A percentile compares a stretch with the other conserved stretches of the same genome.
Conservation (phyloP, 2,329 filamentous ascomycete species). For the Chaetomium strumarium region DNA sequence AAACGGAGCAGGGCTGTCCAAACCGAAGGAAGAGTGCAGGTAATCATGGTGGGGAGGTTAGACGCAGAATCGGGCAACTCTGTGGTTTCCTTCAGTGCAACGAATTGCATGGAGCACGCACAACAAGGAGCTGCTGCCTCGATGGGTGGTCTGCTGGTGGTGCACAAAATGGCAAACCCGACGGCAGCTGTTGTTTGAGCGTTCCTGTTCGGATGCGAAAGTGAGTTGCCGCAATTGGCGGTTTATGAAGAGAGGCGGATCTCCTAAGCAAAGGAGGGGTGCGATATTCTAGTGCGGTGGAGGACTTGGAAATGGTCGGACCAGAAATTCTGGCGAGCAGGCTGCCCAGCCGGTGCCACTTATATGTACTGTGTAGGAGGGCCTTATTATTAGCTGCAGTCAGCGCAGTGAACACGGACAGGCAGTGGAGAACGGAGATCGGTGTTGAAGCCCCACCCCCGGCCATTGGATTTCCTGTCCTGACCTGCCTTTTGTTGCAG, state of each 20-base stretch:
- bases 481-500: too few species aligned
- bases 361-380: too few species aligned
- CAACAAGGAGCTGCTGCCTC: neutral
- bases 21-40: slow-evolving; percentile 43
- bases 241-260: slow-evolving; percentile 16
- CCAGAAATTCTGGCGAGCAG: slow-evolving; percentile 22
- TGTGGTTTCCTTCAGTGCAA: neutral
- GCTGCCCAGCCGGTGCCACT: too few species aligned
- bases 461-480: too few species aligned
- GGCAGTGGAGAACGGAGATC: too few species aligned
- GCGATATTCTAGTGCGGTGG: too few species aligned
- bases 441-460: neutral
- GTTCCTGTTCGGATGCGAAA: slow-evolving; percentile 8
- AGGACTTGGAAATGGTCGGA: slow-evolving; percentile 20
- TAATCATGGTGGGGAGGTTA: slow-evolving; percentile 46
- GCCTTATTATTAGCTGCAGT: too few species aligned
- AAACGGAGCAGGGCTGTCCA: slow-evolving; percentile 50
- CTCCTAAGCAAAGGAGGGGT: slow-evolving; percentile 11
- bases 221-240: slow-evolving; percentile 18
- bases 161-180: slow-evolving; percentile 14
- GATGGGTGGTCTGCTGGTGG: neutral
- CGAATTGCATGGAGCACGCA: neutral
- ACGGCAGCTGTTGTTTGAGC: slow-evolving; percentile 3
- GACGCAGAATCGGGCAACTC: slow-evolving; percentile 6
- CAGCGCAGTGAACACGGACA: too few species aligned